Evolutionary conservation across 1,284 basidiomycete genomes (phyloP).

Genomic region (Cryptococcus amylolentus): DNA sequence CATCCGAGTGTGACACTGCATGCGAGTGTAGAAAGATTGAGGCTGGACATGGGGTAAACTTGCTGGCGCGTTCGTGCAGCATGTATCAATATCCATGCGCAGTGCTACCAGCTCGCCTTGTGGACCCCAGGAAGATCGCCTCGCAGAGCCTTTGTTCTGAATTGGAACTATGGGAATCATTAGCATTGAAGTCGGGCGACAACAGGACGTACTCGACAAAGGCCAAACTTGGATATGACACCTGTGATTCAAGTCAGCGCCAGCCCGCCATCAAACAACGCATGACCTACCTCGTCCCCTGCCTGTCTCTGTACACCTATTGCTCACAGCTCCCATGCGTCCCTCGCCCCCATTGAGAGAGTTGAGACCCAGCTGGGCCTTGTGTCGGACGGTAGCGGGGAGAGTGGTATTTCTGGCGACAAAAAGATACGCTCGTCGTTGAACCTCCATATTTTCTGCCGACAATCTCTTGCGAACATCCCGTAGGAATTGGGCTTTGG

Average conservation of each 20-base stretch:
- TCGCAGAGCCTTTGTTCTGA: conserved; percentile 73
- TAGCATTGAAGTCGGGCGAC: conserved; percentile 7
- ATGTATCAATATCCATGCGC: not conserved
- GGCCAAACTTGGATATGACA: conserved; percentile 79
- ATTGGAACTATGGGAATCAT: conserved; percentile 65
- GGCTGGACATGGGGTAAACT: no score
- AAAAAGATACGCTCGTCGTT: conserved; percentile 80
- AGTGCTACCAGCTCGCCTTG: conserved; percentile 78
- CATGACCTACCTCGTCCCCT: conserved; percentile 61
- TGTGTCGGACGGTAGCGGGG: conserved; percentile 80
- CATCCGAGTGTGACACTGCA: no score
- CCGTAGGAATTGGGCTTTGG: conserved; percentile 33
- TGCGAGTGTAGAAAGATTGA: no score
- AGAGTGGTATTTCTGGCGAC: conserved; percentile 83
- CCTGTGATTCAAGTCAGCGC: conserved; percentile 40
- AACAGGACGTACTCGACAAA: conserved; percentile 70
- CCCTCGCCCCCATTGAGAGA: conserved; percentile 72
- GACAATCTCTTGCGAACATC: conserved; percentile 44
- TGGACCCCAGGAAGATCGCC: conserved; percentile 79
- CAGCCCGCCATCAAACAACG: not conserved
- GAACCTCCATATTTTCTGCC: conserved; percentile 65
- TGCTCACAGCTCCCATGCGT: conserved; percentile 77
- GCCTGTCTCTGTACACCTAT: conserved; percentile 79
- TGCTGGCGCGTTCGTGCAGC: not conserved
- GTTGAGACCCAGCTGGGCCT: conserved; percentile 93